These are phyloP conservation scores for Xenoacremonium recifei DNA, from an alignment of 2,329 filamentous ascomycete species.

Conservation along the genomic window DNA sequence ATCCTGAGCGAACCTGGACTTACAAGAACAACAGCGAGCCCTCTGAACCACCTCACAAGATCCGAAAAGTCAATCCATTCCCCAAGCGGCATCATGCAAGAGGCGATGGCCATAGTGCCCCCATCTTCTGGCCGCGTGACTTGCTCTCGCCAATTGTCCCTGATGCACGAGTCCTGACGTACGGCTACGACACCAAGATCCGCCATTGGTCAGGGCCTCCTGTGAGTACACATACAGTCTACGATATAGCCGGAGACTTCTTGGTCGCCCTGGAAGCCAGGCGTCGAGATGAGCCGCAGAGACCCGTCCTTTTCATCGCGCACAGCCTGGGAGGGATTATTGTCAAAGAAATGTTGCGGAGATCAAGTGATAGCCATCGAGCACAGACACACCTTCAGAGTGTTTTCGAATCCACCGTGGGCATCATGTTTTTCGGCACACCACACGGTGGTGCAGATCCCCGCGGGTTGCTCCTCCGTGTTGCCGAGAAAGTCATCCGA, in stretches of 20 bases:
- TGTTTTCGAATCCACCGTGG: conserved; percentile 21
- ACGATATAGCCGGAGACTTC: too few relatives aligned
- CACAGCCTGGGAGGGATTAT: conserved; percentile 36
- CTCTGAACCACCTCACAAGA: conserved; percentile 1
- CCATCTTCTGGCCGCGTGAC: conserved; percentile 29
- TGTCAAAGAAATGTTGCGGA: conserved; percentile 25
- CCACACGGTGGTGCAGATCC: conserved; percentile 30
- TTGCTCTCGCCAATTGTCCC: conserved; percentile 22
- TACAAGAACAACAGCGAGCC: conserved; percentile 6
- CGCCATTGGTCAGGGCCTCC: conserved; percentile 20
- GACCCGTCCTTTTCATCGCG: conserved; percentile 29
- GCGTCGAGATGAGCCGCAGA: conserved; percentile 17
- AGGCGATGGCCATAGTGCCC: conserved; percentile 2
- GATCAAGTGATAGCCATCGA: conserved; percentile 7
- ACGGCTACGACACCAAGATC: conserved; percentile 30
- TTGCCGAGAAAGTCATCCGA: conserved; percentile 12
- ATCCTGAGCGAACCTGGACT: conserved; percentile 20
- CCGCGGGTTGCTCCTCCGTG: conserved; percentile 17
- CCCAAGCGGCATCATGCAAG: neutral
- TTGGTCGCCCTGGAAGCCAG: too few relatives aligned
- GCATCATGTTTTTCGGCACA: conserved; percentile 34
- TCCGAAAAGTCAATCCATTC: conserved; percentile 1
- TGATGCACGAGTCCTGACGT: conserved; percentile 24
- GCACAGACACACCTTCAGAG: conserved; percentile 7
- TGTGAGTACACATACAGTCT: conserved; percentile 26